Evolutionary conservation across 257 asterid species (phyloP), one percentile per base, ranked within the genome.

Genomic region (Gentiana macrophylla): DNA sequence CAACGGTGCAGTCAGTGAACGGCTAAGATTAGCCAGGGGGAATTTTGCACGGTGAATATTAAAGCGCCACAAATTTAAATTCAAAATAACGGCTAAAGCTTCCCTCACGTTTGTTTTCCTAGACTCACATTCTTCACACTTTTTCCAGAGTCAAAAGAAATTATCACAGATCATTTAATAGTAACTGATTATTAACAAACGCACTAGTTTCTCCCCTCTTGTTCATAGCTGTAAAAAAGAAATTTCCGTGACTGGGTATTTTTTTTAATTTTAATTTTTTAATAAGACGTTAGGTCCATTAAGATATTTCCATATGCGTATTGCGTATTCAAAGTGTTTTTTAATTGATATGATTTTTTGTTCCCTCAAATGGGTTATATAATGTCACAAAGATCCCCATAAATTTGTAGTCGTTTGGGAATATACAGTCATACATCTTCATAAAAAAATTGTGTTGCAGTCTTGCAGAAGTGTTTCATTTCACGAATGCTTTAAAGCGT

Each of bases 1-100:
- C 59, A 68, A 68, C 64, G 64, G 46, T 41, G 57, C 24, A 41
- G n/a, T 12, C 8, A 46, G 24, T 33, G 3, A 38, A 61, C 64
- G 67, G 43, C 38, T 5, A 12, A 41, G 46, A 63, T 59, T 8
- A 49, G 38, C 12, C 69, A 35, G 12, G 48, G 46, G 32, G 10
- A 44, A 33, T 65, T 7, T 70, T 41, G 59, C 57, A 77, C 84
- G 82, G 81, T 8, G 10, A 38, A 56, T 77, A 84, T 79, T 63
- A 32, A 48, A 53, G 69, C 80, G 24, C 76, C 71, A 77, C 83
- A 56, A 46, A 70, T 77, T 80, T 71, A 89, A 83, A 89, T 85
- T 89, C 92, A 83, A 85, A 89, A 62, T 61, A 6, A 0, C 34
- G 65, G 81, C 45, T n/a, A 37, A 56, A 69, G 53, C 71, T 79